Evolutionary conservation across 495 filamentous ascomycete species (phyloP).

Genomic region (Aspergillus wentii): DNA sequence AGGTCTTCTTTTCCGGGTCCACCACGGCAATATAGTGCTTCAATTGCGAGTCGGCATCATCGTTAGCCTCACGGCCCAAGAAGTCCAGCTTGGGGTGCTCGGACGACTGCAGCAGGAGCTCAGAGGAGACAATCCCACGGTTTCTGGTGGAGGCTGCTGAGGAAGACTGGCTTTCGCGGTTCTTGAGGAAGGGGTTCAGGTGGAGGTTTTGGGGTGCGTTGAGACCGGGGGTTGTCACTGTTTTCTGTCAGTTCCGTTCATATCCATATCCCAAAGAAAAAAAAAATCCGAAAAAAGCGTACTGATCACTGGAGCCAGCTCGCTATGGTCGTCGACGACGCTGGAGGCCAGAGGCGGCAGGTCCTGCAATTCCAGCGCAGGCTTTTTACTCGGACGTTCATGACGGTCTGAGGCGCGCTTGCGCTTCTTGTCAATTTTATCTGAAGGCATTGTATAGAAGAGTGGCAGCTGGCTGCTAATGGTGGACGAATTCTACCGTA

Average conservation of each 20-base stretch:
- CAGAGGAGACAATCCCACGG: slow-evolving; percentile 39
- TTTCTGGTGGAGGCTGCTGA: slow-evolving; percentile 35
- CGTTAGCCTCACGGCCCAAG: slow-evolving; percentile 66
- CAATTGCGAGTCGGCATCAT: slow-evolving; percentile 58
- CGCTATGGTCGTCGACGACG: slow-evolving; percentile 50
- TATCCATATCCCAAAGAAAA: too few relatives aligned
- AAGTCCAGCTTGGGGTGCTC: slow-evolving; percentile 77
- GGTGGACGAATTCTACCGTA: slow-evolving; percentile 2
- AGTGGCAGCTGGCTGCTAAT: neutral
- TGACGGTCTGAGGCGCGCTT: slow-evolving; percentile 56
- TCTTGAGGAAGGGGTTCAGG: slow-evolving; percentile 61
- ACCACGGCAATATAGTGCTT: slow-evolving; percentile 87
- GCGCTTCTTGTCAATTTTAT: slow-evolving; percentile 63
- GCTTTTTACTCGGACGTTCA: slow-evolving; percentile 59
- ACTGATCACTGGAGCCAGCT: slow-evolving; percentile 65
- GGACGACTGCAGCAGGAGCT: slow-evolving; percentile 76
- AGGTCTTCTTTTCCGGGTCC: slow-evolving; percentile 64
- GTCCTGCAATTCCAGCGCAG: slow-evolving; percentile 45
- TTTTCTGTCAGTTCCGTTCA: slow-evolving; percentile 1
- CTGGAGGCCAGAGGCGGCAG: slow-evolving; percentile 48
- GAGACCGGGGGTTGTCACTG: slow-evolving; percentile 68
- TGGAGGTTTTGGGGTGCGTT: slow-evolving; percentile 48
- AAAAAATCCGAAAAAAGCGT: slow-evolving; percentile 12
- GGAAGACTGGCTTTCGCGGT: slow-evolving; percentile 32
- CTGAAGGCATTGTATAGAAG: slow-evolving; percentile 42